Conservation (phyloP, 495 filamentous ascomycete species). For the Pyrenula massariospora region DNA sequence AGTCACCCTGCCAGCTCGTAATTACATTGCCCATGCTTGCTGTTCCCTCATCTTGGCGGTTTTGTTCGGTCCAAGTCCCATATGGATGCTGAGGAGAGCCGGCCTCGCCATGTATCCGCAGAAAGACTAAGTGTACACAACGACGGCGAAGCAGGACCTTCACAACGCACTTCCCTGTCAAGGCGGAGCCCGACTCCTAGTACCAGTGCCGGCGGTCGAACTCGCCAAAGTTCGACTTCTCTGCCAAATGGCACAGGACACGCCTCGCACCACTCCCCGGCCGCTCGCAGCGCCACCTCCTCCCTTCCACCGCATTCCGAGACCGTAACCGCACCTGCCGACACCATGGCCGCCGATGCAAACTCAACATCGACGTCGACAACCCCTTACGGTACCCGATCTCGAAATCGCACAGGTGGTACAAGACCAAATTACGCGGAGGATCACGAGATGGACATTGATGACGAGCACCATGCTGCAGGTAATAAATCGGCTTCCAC, state of each 20-base stretch:
- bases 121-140: background rate
- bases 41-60: background rate
- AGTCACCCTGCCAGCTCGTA: background rate
- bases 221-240: background rate
- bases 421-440: slow-evolving; percentile 92
- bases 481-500: slow-evolving; percentile 33
- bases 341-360: slow-evolving; percentile 22
- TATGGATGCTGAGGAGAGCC: background rate
- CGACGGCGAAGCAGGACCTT: background rate
- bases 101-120: background rate
- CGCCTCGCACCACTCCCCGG: background rate
- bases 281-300: background rate
- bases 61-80: background rate
- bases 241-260: background rate
- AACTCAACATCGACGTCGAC: slow-evolving; percentile 32
- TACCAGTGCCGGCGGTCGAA: background rate
- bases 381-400: slow-evolving; percentile 89
- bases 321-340: slow-evolving; percentile 15
- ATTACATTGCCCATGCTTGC: background rate
- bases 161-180: background rate
- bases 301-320: slow-evolving; percentile 1
- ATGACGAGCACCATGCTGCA: slow-evolving; percentile 43
- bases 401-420: slow-evolving; percentile 72
- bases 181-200: background rate
- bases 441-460: slow-evolving; percentile 85